Conservation (phyloP, 148 eudicot species). For the Amaranthus hypochondriacus region DNA sequence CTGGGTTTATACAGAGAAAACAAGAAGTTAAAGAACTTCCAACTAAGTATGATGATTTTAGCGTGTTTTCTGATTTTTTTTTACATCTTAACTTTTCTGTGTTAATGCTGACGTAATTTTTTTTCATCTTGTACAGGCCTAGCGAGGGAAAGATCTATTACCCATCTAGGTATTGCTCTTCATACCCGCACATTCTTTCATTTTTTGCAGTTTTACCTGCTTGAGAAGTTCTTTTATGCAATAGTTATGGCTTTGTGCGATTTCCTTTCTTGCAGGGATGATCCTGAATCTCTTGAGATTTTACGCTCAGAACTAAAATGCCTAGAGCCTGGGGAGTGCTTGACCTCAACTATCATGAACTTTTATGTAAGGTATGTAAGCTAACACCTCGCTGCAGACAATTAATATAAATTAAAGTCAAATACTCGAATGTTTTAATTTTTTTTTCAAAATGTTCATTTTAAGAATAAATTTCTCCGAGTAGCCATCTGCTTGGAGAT, state of each 20-base stretch:
- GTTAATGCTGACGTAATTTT: constrained; percentile 20
- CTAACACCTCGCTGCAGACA: constrained; percentile 1
- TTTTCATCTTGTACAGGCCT: constrained; percentile 36
- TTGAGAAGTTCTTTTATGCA: constrained; percentile 2
- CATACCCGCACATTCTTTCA: not conserved
- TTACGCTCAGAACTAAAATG: constrained; percentile 59
- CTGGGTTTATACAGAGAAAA: constrained; percentile 23
- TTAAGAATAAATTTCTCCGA: too few species aligned
- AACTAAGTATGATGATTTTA: constrained; percentile 24
- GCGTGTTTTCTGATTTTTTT: not conserved
- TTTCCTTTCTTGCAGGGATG: constrained; percentile 44
- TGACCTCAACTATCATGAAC: constrained; percentile 87
- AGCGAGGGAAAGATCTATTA: constrained; percentile 52
- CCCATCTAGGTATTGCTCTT: constrained; percentile 61
- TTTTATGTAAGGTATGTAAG: constrained; percentile 67
- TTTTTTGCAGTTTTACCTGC: not conserved
- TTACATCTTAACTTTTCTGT: not conserved
- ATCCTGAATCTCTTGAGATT: constrained; percentile 70
- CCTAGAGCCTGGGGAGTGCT: constrained; percentile 66
- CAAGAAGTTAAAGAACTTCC: constrained; percentile 33
- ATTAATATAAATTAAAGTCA: not conserved
- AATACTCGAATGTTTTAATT: too few species aligned
- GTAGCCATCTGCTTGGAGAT: too few species aligned
- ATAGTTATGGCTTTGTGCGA: not conserved
- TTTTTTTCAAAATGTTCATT: too few species aligned